Evolutionary conservation across 345 rosid species (phyloP).

Genomic region (rapeseed (Brassica napus)): Da-Ae NC_063449.1:43955001-43955500

Average conservation of each 20-base stretch:
- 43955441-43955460: background rate
- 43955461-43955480: background rate
- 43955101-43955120: background rate
- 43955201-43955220: background rate
- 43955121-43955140: too few species aligned
- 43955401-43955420: background rate
- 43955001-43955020: background rate
- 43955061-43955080: background rate
- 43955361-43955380: too few species aligned
- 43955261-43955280: background rate
- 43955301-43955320: background rate
- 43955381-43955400: background rate
- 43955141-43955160: too few species aligned
- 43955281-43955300: background rate
- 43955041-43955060: background rate
- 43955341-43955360: too few species aligned
- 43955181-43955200: too few species aligned
- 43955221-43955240: background rate
- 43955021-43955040: background rate
- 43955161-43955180: background rate
- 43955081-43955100: background rate
- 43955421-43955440: background rate
- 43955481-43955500: background rate
- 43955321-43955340: background rate
- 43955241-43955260: background rate